Evolutionary conservation across 768 basidiomycete species (phyloP).

Genomic region (Clavaria fumosa): DNA sequence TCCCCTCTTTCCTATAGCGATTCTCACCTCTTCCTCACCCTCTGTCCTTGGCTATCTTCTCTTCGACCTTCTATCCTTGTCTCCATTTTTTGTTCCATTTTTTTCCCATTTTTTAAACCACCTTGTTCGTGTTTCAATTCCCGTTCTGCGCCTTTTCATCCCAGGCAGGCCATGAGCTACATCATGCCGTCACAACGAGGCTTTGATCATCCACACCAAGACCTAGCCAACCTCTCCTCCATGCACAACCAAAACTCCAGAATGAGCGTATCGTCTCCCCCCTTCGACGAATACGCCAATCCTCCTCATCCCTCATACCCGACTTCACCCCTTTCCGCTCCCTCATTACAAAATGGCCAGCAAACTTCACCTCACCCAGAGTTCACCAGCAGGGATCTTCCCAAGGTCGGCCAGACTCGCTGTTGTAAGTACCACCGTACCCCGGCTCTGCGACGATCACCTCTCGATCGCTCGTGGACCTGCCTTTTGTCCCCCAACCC

Average conservation of each 20-base stretch:
- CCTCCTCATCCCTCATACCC: conserved; percentile 10
- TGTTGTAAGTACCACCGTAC: conserved; percentile 44
- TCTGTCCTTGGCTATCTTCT: too few relatives aligned
- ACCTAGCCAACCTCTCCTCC: conserved; percentile 1
- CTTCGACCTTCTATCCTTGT: too few relatives aligned
- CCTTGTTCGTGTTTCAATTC: too few relatives aligned
- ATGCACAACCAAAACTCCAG: conserved; percentile 3
- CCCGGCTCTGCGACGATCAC: conserved; percentile 19
- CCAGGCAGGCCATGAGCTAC: conserved; percentile 14
- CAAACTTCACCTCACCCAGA: conserved; percentile 20
- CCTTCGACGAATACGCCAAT: conserved; percentile 10
- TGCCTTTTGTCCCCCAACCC: conserved; percentile 12
- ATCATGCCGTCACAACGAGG: conserved; percentile 10
- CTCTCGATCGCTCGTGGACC: conserved; percentile 21
- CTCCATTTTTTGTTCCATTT: too few relatives aligned
- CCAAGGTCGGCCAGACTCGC: conserved; percentile 55
- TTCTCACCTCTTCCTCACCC: too few relatives aligned
- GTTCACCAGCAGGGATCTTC: conserved; percentile 24
- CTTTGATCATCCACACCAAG: conserved; percentile 3
- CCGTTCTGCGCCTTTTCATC: too few relatives aligned
- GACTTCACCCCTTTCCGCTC: conserved; percentile 13
- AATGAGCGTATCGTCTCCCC: conserved; percentile 9
- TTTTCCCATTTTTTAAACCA: too few relatives aligned
- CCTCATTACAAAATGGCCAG: conserved; percentile 9
- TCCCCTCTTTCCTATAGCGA: too few relatives aligned